Base-by-base conservation (phyloP, 2,329 filamentous ascomycete genomes). In the Xylariaceae sp. region DNA sequence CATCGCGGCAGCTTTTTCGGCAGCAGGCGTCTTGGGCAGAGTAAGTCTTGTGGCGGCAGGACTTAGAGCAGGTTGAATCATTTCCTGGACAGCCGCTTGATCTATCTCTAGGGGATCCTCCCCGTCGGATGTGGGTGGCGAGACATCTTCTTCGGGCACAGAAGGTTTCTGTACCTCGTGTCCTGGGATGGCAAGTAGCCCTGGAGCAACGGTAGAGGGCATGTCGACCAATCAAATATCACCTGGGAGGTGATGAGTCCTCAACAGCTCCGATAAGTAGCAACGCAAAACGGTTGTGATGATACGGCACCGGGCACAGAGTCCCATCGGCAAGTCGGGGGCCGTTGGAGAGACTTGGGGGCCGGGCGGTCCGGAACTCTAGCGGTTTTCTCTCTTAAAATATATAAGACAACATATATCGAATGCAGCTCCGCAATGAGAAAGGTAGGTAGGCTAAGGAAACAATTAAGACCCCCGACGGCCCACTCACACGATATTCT, bases 21-120 rank as follows among this genome's bases (percentile, higher is more conserved):
- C 71, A 4, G 78, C 79, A 6, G 80, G 77, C 0, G 79, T 83
- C 47, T 69, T 74, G 5, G 74, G 68, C 3, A 77, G 75, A 11
- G 78, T 78, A 36, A 83, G 68, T 42, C 79, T 75, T 5, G 77
- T 79, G 9, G 80, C 81, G 18, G 71, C 71, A 6, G 73, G 72
- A 61, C 80, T 83, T 54, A 85, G 75, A 19, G 80, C 73, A 2
- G 80, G 78, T 60, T 81, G 80, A 44, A 85, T 72, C 41, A 83
- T 73, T 7, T 79, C 80, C 56, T 81, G 78, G 5, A 77, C 81
- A 55, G 78, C 78, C 58, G 83, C 79, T 49, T 77, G 71, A 41
- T 78, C 75, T 42, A 70, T 69, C 30, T 72, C 71, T 42, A 70
- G 53, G 43, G 60, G 62, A 44, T 69, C 69, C 36, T 74, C 72